Evolutionary conservation across 768 basidiomycete genomes (phyloP), one percentile per base, ranked within the genome.

Genomic region (Naganishia randhawae): DNA sequence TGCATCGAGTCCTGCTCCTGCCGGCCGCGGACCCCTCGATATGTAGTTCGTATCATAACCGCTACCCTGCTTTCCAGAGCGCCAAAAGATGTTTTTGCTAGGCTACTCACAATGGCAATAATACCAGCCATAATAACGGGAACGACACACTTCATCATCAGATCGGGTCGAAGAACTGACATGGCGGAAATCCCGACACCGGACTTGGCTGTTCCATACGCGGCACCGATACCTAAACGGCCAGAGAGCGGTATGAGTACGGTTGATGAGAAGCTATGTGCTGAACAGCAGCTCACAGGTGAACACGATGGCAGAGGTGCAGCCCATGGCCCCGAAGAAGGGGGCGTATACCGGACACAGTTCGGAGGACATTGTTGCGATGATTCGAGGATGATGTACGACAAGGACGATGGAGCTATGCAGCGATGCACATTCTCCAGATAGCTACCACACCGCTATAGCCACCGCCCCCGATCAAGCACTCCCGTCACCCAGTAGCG

Each of bases 101-200:
- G n/a, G n/a, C n/a, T n/a, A 87, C 92, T 73, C 74, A 98, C 95
- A 69, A 80, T 80, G 80, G 91, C 95, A 83, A 98, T 96, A 84
- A 98, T 98, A 92, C 95, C 95, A 85, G 95, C 95, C 95, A 98
- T 97, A 82, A 99, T 89, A 80, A 97, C 93, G 52, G 94, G 94
- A 63, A 98, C 87, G 72, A 90, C 88, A 86, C 90, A 94, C 84
- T 89, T 92, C 90, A 98, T 95, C 91, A 97, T 94, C 65, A 80
- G 84, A 84, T 95, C 94, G 62, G 94, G 95, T 71, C 93, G 88
- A 68, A 96, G 87, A 74, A 95, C 91, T 66, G 94, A 92, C 96
- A 96, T 98, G 73, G 96, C 94, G 31, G 75, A 79, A 67, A 77
- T 76, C 68, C 78, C 76, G 57, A 83, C 96, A 77, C 96, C 96